These are phyloP conservation scores for Selaginella tamariscina DNA, from an alignment of 75 land plant species.

Conservation along the genomic window DNA sequence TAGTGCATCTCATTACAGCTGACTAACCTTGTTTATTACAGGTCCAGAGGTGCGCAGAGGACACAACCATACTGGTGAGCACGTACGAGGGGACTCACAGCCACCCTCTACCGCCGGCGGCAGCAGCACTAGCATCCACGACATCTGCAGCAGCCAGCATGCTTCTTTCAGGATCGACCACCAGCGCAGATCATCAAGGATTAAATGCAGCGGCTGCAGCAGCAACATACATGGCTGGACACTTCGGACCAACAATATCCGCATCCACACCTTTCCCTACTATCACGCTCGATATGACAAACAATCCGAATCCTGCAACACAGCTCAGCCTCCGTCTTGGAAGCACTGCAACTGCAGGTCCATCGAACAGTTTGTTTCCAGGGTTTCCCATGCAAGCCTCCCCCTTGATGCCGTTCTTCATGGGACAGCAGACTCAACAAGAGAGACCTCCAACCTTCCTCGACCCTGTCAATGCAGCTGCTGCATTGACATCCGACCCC, in stretches of 20 bases:
- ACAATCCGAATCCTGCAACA: slow-evolving; percentile 18
- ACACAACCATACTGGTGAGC: slow-evolving; percentile 38
- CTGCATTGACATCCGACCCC: slow-evolving; percentile 4
- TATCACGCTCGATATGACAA: slow-evolving; percentile 10
- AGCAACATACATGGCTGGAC: slow-evolving; percentile 1
- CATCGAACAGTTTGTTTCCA: not conserved
- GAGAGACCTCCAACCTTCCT: not conserved
- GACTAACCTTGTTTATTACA: slow-evolving; percentile 1
- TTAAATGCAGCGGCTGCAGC: not conserved
- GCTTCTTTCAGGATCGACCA: slow-evolving; percentile 46
- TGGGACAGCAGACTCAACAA: not conserved
- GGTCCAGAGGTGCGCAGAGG: slow-evolving; percentile 61
- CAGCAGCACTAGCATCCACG: slow-evolving; percentile 46
- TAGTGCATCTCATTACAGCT: not conserved
- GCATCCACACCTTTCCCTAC: slow-evolving; percentile 9
- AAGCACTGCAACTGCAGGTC: not conserved
- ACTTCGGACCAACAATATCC: slow-evolving; percentile 6
- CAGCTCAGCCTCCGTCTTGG: slow-evolving; percentile 8
- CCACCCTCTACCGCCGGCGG: slow-evolving; percentile 58
- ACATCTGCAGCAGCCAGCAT: slow-evolving; percentile 56
- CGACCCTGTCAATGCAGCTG: not conserved
- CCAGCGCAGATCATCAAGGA: not conserved
- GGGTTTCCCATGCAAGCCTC: not conserved
- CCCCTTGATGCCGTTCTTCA: slow-evolving; percentile 2
- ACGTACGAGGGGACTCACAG: slow-evolving; percentile 60